Conservation (phyloP, 176 grass and related monocot species). For the Zoysia pacifica region DNA sequence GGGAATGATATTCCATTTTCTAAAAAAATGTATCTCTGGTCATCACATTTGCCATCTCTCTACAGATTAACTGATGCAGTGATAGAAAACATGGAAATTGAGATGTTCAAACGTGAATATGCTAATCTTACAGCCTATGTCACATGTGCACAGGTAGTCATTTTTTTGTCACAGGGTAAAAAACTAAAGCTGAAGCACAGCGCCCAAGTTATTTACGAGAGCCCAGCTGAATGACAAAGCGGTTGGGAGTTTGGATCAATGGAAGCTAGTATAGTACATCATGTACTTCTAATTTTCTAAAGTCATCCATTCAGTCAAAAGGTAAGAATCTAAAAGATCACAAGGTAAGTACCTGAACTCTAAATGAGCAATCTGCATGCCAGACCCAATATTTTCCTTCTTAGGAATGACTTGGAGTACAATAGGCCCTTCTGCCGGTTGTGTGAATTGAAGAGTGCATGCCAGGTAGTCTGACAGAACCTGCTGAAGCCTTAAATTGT, state of each 20-base stretch:
- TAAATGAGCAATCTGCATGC: slow-evolving; percentile 88
- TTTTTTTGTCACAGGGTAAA: neutral
- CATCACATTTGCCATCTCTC: neutral
- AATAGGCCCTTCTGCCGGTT: slow-evolving; percentile 66
- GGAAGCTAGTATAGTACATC: neutral
- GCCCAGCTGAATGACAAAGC: slow-evolving; percentile 1
- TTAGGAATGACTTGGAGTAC: slow-evolving; percentile 67
- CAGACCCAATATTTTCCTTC: slow-evolving; percentile 76
- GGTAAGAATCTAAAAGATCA: slow-evolving; percentile 12
- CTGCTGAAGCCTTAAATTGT: slow-evolving; percentile 98
- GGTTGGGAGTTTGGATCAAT: neutral
- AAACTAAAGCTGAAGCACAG: neutral
- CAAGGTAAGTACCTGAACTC: slow-evolving; percentile 72
- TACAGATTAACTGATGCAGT: neutral
- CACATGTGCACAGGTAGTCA: neutral
- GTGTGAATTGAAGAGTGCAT: slow-evolving; percentile 82
- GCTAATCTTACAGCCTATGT: neutral
- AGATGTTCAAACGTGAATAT: slow-evolving; percentile 18
- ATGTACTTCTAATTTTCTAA: slow-evolving; percentile 25
- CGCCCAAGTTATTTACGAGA: slow-evolving; percentile 1
- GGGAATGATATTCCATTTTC: too few relatives aligned
- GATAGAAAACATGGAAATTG: neutral
- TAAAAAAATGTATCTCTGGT: neutral
- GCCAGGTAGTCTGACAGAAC: slow-evolving; percentile 77
- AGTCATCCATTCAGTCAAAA: slow-evolving; percentile 24